Evolutionary conservation across 371 early-diverging fungal species (phyloP).

Genomic region (Fennellomyces sp.): DNA sequence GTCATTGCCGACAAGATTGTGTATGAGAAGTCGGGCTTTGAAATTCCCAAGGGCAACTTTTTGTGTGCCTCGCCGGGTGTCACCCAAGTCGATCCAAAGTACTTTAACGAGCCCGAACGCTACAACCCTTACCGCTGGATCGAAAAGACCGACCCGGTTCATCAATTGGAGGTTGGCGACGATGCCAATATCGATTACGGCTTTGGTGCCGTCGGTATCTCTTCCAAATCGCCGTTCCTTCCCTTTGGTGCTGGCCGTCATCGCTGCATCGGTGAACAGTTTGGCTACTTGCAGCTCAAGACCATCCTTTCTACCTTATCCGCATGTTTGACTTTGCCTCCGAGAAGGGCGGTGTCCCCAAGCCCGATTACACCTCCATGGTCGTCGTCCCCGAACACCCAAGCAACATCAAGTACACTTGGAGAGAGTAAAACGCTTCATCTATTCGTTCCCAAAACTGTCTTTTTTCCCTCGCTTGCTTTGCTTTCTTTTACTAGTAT

Average conservation of each 20-base stretch:
- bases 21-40: slow-evolving; percentile 72
- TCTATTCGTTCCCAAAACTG: neutral
- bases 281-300: slow-evolving; percentile 96
- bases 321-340: slow-evolving; percentile 71
- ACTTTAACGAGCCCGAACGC: slow-evolving; percentile 77
- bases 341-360: slow-evolving; percentile 68
- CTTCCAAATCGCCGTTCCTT: slow-evolving; percentile 80
- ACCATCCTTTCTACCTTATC: slow-evolving; percentile 84
- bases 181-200: slow-evolving; percentile 85
- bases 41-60: slow-evolving; percentile 90
- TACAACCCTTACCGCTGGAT: slow-evolving; percentile 88
- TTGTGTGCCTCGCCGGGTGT: slow-evolving; percentile 86
- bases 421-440: slow-evolving; percentile 49
- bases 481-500: neutral
- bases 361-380: slow-evolving; percentile 87
- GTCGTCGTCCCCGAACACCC: slow-evolving; percentile 86
- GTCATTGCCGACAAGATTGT: slow-evolving; percentile 73
- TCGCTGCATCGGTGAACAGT: slow-evolving; percentile 97
- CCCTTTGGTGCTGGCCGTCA: slow-evolving; percentile 98
- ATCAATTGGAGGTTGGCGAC: slow-evolving; percentile 53
- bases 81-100: slow-evolving; percentile 76
- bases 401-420: slow-evolving; percentile 64
- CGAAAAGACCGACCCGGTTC: slow-evolving; percentile 48
- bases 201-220: slow-evolving; percentile 81
- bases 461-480: slow-evolving; percentile 3